Conservation (phyloP, 352 stramenopile species). For the Globisporangium solare region DNA sequence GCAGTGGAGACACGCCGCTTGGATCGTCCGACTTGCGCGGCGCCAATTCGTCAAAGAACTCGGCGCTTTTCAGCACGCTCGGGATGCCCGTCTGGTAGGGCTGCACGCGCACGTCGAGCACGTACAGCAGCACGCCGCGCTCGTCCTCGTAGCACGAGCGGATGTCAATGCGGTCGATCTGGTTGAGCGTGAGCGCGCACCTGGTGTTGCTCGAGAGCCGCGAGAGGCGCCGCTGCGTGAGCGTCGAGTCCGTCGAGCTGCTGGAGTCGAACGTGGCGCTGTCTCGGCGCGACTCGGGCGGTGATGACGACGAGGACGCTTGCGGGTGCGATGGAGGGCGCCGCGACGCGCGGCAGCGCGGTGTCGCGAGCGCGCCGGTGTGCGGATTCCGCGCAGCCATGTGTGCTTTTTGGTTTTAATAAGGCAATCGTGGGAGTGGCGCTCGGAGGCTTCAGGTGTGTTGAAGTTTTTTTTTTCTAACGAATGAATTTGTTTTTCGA, state of each 20-base stretch:
- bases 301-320: background rate
- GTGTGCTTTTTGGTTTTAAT: too few relatives aligned
- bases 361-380: too few relatives aligned
- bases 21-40: background rate
- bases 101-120: slow-evolving; percentile 43
- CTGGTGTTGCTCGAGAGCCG: slow-evolving; percentile 47
- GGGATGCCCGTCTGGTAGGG: slow-evolving; percentile 44
- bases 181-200: slow-evolving; percentile 51
- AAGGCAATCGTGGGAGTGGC: too few relatives aligned
- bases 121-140: slow-evolving; percentile 40
- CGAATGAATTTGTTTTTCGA: too few relatives aligned
- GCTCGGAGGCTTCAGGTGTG: background rate
- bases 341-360: too few relatives aligned
- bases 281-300: background rate
- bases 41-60: slow-evolving; percentile 8
- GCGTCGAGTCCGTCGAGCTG: background rate
- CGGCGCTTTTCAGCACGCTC: slow-evolving; percentile 7
- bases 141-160: slow-evolving; percentile 27
- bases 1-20: background rate
- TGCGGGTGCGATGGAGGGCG: too few relatives aligned
- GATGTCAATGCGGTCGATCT: slow-evolving; percentile 51
- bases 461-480: background rate
- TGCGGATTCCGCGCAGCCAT: too few relatives aligned
- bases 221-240: slow-evolving; percentile 21
- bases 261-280: slow-evolving; percentile 2